Conservation (phyloP, 2,329 filamentous ascomycete genomes). For the Exophiala oligosperma region DNA sequence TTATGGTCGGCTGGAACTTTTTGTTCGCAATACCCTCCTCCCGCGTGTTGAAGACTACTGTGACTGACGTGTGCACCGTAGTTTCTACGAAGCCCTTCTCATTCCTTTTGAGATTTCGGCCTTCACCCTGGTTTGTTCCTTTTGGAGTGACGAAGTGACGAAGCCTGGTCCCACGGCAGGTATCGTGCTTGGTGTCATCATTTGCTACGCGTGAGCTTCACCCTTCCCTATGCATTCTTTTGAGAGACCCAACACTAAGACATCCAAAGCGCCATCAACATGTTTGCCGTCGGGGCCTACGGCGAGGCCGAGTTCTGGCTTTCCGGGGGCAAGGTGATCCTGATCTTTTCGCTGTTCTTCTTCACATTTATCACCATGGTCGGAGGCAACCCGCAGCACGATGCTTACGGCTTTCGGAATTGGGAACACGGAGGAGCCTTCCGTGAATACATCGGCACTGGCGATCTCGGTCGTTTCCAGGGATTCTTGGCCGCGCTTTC, state of each 20-base stretch:
- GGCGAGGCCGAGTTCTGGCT: slow-evolving; percentile 71
- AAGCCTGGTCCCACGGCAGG: slow-evolving; percentile 33
- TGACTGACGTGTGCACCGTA: not conserved
- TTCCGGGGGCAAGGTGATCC: slow-evolving; percentile 66
- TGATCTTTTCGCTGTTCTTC: slow-evolving; percentile 66
- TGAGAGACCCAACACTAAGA: not conserved
- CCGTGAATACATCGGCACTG: not conserved
- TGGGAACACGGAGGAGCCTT: slow-evolving; percentile 60
- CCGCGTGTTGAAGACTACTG: not conserved
- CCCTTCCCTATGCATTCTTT: not conserved
- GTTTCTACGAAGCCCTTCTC: slow-evolving; percentile 41
- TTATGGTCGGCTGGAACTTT: slow-evolving; percentile 49
- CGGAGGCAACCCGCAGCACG: slow-evolving; percentile 70
- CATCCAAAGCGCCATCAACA: slow-evolving; percentile 52
- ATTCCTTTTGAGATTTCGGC: slow-evolving; percentile 45
- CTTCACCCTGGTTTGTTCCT: slow-evolving; percentile 41
- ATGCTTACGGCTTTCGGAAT: slow-evolving; percentile 69
- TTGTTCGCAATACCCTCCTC: slow-evolving; percentile 33
- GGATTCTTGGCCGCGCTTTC: slow-evolving; percentile 67
- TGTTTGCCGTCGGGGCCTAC: slow-evolving; percentile 68
- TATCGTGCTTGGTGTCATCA: slow-evolving; percentile 37
- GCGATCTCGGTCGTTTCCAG: slow-evolving; percentile 28
- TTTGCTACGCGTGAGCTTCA: slow-evolving; percentile 37
- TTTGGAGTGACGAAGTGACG: slow-evolving; percentile 38
- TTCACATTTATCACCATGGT: slow-evolving; percentile 81